Base-by-base conservation (phyloP, 805 yeast species). In the Kuraishia capsulata region DNA sequence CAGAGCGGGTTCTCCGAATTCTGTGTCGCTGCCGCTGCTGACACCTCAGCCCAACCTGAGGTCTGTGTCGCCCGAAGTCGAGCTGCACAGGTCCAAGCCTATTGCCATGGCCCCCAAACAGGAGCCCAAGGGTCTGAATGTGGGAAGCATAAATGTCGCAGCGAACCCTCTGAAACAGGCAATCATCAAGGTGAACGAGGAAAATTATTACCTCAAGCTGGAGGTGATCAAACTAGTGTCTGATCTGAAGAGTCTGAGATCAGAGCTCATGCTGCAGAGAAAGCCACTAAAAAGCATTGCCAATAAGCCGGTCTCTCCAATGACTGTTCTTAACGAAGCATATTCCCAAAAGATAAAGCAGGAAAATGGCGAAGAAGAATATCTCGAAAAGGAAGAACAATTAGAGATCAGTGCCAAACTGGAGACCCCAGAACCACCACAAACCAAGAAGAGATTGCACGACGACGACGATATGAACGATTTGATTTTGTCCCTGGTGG, bases 211-310 rank as follows among this genome's bases (percentile, higher is more conserved):
- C 33, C 45, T 69, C 31, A 69, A 68, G 49, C 43, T 61, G 26
- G 69, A 69, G 44, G 63, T 69, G 5, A 64, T 69, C 10, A 64
- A 60, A 40, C 52, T 69, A 5, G 73, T 69, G 3, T 56, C 67
- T 9, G 69, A 65, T 43, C 52, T 69, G 48, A 68, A 67, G 42
- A 42, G 49, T 14, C 41, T 68, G 29, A 57, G 64, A 36, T 41
- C 38, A 29, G 54, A 53, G 26, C 39, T 49, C 16, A 14, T 11
- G 20, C 23, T 14, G 6, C 31, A 17, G 19, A 35, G 14, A 9
- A 14, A 5, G 11, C 14, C n/a, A 17, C 5, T 4, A 4, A 17
- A 4, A 3, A 16, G 11, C n/a, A 13, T 4, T 14, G n/a, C 18
- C 6, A 3, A 6, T 13, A 31, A 31, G 8, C 35, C 20, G 26